A percentile compares a stretch with the other conserved stretches of the same genome.
Evolutionary conservation across 1,284 basidiomycete species (phyloP).

Genomic region (Cystobasidium slooffiae): DNA sequence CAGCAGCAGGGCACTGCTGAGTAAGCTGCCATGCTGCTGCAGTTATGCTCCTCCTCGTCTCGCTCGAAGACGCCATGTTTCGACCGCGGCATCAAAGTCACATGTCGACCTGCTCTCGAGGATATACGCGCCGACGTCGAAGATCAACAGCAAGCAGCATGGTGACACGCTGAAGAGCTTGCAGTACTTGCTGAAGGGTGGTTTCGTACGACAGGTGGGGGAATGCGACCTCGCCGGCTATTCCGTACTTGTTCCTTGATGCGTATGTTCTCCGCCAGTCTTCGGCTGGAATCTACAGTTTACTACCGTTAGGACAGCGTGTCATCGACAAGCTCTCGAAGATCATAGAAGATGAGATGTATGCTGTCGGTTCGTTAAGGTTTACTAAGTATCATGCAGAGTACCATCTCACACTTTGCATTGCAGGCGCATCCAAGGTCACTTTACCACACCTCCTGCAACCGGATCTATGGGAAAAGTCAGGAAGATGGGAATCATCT

Average conservation of each 20-base stretch:
- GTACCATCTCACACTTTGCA: neutral
- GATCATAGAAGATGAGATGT: conserved; percentile 56
- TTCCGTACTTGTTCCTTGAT: conserved; percentile 48
- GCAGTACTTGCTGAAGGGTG: conserved; percentile 32
- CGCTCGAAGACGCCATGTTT: conserved; percentile 7
- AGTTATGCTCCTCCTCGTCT: neutral
- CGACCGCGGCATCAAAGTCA: neutral
- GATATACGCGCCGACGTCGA: conserved; percentile 36
- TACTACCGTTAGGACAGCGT: conserved; percentile 55
- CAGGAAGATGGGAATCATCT: conserved; percentile 53
- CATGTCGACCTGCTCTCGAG: conserved; percentile 26
- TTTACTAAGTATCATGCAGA: no score
- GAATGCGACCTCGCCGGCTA: neutral
- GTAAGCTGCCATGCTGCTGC: neutral
- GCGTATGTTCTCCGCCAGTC: conserved; percentile 56
- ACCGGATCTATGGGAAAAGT: conserved; percentile 54
- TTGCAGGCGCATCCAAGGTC: conserved; percentile 53
- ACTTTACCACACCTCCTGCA: conserved; percentile 56
- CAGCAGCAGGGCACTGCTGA: neutral
- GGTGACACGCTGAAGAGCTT: conserved; percentile 27
- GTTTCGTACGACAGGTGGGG: conserved; percentile 35
- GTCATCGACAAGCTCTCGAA: conserved; percentile 53
- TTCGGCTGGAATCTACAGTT: conserved; percentile 56
- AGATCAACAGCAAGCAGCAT: conserved; percentile 18
- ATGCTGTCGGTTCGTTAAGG: conserved; percentile 43